Base-by-base conservation (phyloP, 495 filamentous ascomycete genomes). In the Neurospora africana region DNA sequence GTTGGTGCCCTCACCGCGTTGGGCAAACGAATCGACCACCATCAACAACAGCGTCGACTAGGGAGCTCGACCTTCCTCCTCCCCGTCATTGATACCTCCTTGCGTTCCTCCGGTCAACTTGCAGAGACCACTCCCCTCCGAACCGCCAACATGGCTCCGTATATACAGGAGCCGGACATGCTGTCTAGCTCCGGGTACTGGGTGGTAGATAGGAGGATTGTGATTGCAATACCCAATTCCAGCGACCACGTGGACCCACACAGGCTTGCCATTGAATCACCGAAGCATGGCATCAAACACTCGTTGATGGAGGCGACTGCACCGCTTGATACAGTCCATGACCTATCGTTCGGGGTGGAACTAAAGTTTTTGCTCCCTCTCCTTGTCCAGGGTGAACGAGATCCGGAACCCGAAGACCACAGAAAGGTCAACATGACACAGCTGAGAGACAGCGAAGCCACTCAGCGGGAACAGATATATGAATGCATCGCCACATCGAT, bases 401-500 rank as follows among this genome's bases (percentile, higher is more conserved):
- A 71, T 40, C 70, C 70, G 21, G 36, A 68, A 39, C 70, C 70
- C 8, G 21, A 71, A 36, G 47, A 71, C 36, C 53, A 65, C 53
- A 33, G 53, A 35, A 33, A 30, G 15, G 53, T 65, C 53, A 65
- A 33, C 27, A 65, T 19, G 53, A 65, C 53, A 35, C 27, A 15
- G 27, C 6, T 65, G 15, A 65, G 27, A 65, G 35, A 72, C 36
- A 61, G 70, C 38, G 35, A 70, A 19, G 33, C 40, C 23, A 69
- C 65, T 1, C 69, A 65, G 13, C 44, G 69, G 21, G 68, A 73
- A 23, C 74, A 75, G 13, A 73, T 68, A 5, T 58, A 75, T 35
- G 72, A 70, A 2, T 41, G 33, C 13, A 53, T 80, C 5, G 77
- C 76, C 13, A 33, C 74, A 35, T 75, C 75, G 1, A 79, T 80